A percentile compares a stretch with the other conserved stretches of the same genome.
phyloP scores from a whole-genome alignment of 2,329 filamentous ascomycete species.

The Aspergillus unguis region DNA sequence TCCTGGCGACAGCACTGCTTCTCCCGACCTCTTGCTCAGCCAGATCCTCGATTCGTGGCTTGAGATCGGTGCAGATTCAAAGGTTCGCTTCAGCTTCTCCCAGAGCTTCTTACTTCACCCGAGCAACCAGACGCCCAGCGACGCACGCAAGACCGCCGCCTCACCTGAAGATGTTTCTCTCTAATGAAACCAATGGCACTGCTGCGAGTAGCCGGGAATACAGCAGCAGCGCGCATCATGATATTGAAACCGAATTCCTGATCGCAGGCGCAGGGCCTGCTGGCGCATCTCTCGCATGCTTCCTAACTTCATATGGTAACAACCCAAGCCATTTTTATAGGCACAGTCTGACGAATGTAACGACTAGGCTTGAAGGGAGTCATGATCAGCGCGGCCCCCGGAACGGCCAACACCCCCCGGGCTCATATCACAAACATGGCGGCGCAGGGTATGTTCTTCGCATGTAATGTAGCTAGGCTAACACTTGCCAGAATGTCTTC shows the following conservation, averaged over 20 bases:
- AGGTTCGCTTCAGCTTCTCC: no score
- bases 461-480: neutral
- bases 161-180: no score
- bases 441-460: neutral
- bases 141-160: no score
- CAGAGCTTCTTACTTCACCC: no score
- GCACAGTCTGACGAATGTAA: neutral
- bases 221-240: no score
- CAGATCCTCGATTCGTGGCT: no score
- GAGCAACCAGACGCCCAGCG: no score
- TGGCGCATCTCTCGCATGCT: slow-evolving; percentile 54
- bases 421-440: slow-evolving; percentile 57
- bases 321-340: neutral
- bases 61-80: no score
- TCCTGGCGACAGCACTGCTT: no score
- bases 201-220: no score
- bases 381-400: slow-evolving; percentile 50
- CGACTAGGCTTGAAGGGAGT: slow-evolving; percentile 50
- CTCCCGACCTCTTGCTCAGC: no score
- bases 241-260: slow-evolving; percentile 43
- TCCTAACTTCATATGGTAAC: slow-evolving; percentile 49
- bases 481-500: neutral
- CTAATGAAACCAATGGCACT: no score
- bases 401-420: slow-evolving; percentile 55
- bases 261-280: slow-evolving; percentile 55